Evolutionary conservation across 2,329 filamentous ascomycete genomes (phyloP), one percentile per base, ranked within the genome.

Genomic region (Cladosporium halotolerans): DNA sequence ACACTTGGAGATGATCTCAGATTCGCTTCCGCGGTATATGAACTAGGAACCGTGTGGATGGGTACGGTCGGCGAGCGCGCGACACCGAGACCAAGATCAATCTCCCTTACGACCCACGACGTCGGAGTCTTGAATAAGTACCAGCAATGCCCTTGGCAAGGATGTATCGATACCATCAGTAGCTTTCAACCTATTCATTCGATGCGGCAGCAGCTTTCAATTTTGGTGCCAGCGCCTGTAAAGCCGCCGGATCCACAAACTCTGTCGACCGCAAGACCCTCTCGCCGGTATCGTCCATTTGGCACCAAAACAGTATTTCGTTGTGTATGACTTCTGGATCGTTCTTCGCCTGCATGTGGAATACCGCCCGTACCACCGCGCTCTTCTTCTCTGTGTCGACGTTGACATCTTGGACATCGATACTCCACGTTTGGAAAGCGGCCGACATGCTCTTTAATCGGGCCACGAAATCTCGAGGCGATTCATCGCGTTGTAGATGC

Each of bases 301-400:
- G 60, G 52, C 70, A 48, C 54, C 63, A 58, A 61, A 68, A 69
- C 11, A 70, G 8, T 13, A 71, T 50, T 51, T 70, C 68, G 54
- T 69, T 68, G 44, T 65, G 39, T 31, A 63, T 62, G 16, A 28
- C 16, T 23, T 60, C 55, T 10, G 49, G 54, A 18, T 53, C 57
- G 9, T 57, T 62, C 31, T 57, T 57, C 1, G 57, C 58, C 23
- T 32, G 44, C 65, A 70, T 69, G 11, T 45, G 56, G 52, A 65
- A 68, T 6, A 60, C 58, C 7, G 53, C 60, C 13, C 63, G 50
- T 18, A 64, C 55, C 45, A 58, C 54, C 2, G 59, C 67, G 23
- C 54, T 62, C 41, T 43, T 52, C 50, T 54, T 56, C 19, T 36
- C 52, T 34, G 63, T 60, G 52, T 70, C 68, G 4, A 71, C 62